These are phyloP conservation scores for Vanrija sp. DNA, from an alignment of 1,284 basidiomycete genomes.

Conservation along the genomic window DNA sequence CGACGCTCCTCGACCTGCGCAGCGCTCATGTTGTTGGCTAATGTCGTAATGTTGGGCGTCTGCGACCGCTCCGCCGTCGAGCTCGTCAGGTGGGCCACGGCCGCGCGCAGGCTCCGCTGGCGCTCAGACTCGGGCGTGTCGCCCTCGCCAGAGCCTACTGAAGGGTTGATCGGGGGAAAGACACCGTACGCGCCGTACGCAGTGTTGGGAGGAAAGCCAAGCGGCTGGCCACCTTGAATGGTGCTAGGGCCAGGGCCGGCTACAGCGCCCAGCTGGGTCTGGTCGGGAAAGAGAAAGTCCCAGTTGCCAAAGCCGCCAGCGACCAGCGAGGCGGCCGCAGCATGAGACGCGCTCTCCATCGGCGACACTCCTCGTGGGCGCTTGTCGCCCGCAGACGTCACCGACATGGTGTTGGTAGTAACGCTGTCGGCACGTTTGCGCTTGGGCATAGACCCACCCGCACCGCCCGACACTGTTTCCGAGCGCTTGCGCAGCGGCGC, in stretches of 20 bases:
- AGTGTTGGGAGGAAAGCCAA: no score
- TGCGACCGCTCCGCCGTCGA: not conserved
- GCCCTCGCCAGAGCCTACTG: not conserved
- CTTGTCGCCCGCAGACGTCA: conserved; percentile 2
- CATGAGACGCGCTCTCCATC: not conserved
- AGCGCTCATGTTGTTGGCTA: conserved; percentile 22
- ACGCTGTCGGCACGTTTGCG: conserved; percentile 21
- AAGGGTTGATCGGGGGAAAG: no score
- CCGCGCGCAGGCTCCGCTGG: conserved; percentile 16
- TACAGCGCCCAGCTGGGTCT: not conserved
- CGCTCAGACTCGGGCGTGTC: conserved; percentile 8
- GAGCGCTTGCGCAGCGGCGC: conserved; percentile 12
- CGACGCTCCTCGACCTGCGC: conserved; percentile 32
- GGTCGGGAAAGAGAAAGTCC: conserved; percentile 19
- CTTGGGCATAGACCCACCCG: conserved; percentile 15
- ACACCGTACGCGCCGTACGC: no score
- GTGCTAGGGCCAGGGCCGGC: conserved; percentile 11
- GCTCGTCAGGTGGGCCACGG: conserved; percentile 19
- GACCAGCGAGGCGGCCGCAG: not conserved
- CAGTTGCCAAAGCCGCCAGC: conserved; percentile 6
- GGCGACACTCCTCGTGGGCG: conserved; percentile 1
- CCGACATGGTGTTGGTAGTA: not conserved
- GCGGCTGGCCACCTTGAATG: not conserved
- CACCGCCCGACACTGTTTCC: not conserved
- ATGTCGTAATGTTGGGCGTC: not conserved